Evolutionary conservation across 108 stramenopile genomes (phyloP).

Genomic region (Nitzschia sp.): DNA sequence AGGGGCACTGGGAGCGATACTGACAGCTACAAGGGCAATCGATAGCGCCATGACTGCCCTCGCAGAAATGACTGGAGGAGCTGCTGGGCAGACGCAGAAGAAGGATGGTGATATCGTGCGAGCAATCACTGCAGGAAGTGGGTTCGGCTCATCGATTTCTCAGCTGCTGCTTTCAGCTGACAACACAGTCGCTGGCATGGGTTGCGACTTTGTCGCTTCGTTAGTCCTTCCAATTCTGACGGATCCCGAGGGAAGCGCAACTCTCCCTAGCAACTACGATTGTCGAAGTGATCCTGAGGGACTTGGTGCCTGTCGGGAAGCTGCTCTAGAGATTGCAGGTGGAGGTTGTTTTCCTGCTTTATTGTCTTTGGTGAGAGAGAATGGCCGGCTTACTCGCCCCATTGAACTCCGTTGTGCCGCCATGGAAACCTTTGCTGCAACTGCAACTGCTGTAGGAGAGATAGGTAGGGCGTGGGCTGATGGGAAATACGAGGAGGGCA

Average conservation of each 20-base stretch:
- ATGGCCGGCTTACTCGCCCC: constrained; percentile 41
- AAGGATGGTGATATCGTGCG: constrained; percentile 69
- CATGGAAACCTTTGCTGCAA: constrained; percentile 62
- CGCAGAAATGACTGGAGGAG: constrained; percentile 48
- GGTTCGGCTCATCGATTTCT: constrained; percentile 66
- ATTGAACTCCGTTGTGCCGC: constrained; percentile 47
- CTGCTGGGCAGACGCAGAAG: constrained; percentile 33
- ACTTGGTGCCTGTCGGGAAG: constrained; percentile 65
- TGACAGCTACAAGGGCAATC: constrained; percentile 65
- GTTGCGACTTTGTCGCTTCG: constrained; percentile 62
- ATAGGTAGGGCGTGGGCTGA: constrained; percentile 49
- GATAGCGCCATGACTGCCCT: constrained; percentile 40
- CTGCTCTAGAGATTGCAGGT: constrained; percentile 68
- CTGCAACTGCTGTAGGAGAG: constrained; percentile 42
- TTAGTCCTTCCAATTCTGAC: constrained; percentile 63
- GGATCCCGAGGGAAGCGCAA: constrained; percentile 48
- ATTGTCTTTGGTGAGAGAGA: constrained; percentile 40
- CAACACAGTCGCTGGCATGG: constrained; percentile 72
- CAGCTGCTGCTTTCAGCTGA: constrained; percentile 76
- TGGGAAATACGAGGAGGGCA: constrained; percentile 50
- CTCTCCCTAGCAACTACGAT: constrained; percentile 33
- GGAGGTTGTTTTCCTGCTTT: constrained; percentile 58
- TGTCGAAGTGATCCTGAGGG: constrained; percentile 37
- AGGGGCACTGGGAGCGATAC: constrained; percentile 59
- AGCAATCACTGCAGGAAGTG: constrained; percentile 71